A percentile compares a stretch with the other conserved stretches of the same genome.
Evolutionary conservation across 169 alveolate species (phyloP).

Genomic region (Toxoplasma gondii): DNA sequence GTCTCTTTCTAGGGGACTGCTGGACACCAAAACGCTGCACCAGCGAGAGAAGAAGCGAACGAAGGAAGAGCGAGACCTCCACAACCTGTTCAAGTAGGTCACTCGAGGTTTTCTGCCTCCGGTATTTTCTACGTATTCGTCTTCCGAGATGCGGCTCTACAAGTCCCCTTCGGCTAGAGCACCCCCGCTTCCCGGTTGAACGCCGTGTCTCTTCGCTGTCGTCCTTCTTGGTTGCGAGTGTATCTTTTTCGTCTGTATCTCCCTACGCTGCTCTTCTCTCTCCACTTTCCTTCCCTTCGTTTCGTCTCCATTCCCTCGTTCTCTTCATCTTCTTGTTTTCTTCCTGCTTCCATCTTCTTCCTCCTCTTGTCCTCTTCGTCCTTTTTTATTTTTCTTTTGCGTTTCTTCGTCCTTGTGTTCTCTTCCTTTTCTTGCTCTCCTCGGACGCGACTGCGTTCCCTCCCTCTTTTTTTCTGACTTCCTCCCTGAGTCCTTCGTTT

Average conservation of each 20-base stretch:
- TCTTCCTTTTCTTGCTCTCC: not conserved
- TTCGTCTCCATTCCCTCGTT: not conserved
- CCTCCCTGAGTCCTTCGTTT: no score
- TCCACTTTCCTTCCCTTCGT: not conserved
- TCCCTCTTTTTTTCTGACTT: not conserved
- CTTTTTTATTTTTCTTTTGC: no score
- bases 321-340: not conserved
- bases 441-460: not conserved
- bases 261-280: no score
- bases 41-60: conserved; percentile 90
- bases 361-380: no score
- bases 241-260: not conserved
- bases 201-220: not conserved
- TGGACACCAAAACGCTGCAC: conserved; percentile 87
- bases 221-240: not conserved
- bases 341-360: no score
- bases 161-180: not conserved
- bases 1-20: conserved; percentile 78
- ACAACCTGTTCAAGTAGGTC: conserved; percentile 76
- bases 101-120: not conserved
- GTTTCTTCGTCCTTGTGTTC: no score
- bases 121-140: not conserved
- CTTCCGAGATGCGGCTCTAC: not conserved
- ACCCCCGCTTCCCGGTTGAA: not conserved
- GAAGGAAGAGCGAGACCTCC: conserved; percentile 90